Evolutionary conservation across 371 early-diverging fungal genomes (phyloP).

Genomic region (Saksenaea oblongispora): DNA sequence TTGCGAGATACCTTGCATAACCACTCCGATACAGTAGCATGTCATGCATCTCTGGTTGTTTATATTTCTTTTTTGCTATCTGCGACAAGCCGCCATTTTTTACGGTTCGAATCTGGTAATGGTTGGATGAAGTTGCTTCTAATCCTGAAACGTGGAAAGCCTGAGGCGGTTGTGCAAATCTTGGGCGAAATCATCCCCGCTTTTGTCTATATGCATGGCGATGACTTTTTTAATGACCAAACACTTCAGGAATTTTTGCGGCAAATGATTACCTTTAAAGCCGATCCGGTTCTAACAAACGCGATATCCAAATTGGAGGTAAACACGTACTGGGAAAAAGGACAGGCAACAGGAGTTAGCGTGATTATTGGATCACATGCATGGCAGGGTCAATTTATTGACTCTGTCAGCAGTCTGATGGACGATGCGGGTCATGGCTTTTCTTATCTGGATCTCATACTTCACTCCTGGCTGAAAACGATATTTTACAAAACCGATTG

Average conservation of each 20-base stretch:
- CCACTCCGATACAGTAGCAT: conserved; percentile 23
- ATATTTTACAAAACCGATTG: conserved; percentile 37
- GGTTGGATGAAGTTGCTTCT: conserved; percentile 54
- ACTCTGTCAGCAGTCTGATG: conserved; percentile 29
- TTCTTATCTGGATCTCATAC: conserved; percentile 45
- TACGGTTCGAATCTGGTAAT: conserved; percentile 46
- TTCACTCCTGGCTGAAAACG: conserved; percentile 49
- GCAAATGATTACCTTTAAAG: conserved; percentile 42
- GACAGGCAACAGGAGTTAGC: conserved; percentile 22
- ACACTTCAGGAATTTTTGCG: conserved; percentile 34
- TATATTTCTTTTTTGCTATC: conserved; percentile 53
- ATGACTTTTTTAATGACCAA: conserved; percentile 49
- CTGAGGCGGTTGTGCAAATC: conserved; percentile 31
- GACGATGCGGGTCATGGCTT: conserved; percentile 37
- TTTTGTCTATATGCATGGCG: conserved; percentile 54
- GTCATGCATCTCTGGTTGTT: conserved; percentile 43
- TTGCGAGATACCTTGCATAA: conserved; percentile 33
- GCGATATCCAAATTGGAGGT: conserved; percentile 10
- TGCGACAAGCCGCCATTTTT: conserved; percentile 49
- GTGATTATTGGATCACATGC: conserved; percentile 35
- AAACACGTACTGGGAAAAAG: not conserved
- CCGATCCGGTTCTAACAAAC: conserved; percentile 43
- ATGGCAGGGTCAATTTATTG: conserved; percentile 45
- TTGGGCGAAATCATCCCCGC: conserved; percentile 45
- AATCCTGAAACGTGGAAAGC: conserved; percentile 44